Evolutionary conservation across 2,329 filamentous ascomycete genomes (phyloP), one percentile per base, ranked within the genome.

Genomic region (Fusarium tupiense): DNA sequence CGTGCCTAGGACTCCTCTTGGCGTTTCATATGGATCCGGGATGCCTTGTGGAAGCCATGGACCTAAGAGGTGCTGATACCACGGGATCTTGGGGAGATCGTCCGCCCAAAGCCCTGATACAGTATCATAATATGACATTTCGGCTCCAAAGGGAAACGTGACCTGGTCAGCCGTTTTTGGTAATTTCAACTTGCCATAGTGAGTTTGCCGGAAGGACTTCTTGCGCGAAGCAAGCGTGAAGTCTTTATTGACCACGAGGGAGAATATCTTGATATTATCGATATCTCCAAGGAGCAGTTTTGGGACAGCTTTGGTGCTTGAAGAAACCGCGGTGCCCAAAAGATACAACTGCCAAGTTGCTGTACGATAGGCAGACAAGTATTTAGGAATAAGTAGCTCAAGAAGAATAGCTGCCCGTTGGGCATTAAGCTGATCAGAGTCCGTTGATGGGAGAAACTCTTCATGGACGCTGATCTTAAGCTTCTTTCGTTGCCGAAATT

Each of bases 371-470:
- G 77, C 67, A 4, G 85, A 79, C 37, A 86, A 85, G 63, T 84
- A 91, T 1, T 80, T 76, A 1, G 83, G 82, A 0, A 88, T 86
- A 57, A 85, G 61, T 80, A 90, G 31, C 80, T 82, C 33, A n/a
- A 83, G 82, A 24, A 91, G 86, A 0, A 91, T 87, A 0, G 84
- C 88, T 7, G 74, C 81, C 4, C 72, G 70, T 1, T 73, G 71
- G 1, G 64, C 41, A 8, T 71, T 63, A 2, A 1, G 4, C 5
- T 24, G 14, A 0, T 22, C n/a, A n/a, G 13, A n/a, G 1, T 37
- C 31, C 1, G 63, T 20, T 29, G 77, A 79, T 2, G 77, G 79
- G 10, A 80, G 74, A 20, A 76, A 77, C 12, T 74, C 74, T 43
- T 80, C 78, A 29, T 80, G 77, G 5, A 56, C 38, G 3, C 29